Percentiles rank a stretch among this genome's conserved stretches.
phyloP scores from a whole-genome alignment of 1,284 basidiomycete genomes.

The Flammula alnicola region DNA sequence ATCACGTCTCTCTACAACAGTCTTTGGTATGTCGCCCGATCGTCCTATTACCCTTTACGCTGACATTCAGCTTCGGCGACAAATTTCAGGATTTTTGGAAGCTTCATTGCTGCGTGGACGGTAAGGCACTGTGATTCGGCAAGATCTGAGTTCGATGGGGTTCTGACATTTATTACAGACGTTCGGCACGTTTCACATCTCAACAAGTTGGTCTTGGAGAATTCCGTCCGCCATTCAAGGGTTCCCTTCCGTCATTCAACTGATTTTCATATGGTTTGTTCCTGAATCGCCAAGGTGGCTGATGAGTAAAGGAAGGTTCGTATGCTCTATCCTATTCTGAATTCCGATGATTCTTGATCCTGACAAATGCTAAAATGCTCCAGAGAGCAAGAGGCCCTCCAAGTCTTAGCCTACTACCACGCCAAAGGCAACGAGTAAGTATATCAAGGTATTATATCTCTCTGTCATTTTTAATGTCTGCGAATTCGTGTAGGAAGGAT shows the following conservation, averaged over 20 bases:
- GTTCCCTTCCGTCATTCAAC: constrained; percentile 23
- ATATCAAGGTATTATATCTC: not conserved
- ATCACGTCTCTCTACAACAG: constrained; percentile 25
- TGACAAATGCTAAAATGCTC: not conserved
- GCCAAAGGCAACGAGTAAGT: constrained; percentile 50
- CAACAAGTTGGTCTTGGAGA: constrained; percentile 25
- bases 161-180: constrained; percentile 24
- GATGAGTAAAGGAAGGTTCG: constrained; percentile 28
- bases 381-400: constrained; percentile 27
- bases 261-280: constrained; percentile 23
- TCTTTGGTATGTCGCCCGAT: no score
- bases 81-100: constrained; percentile 19
- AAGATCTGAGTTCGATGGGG: not conserved
- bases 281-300: constrained; percentile 25
- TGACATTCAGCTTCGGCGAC: not conserved
- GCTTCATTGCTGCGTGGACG: constrained; percentile 25
- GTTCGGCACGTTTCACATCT: constrained; percentile 27
- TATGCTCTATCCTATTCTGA: not conserved
- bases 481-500: constrained; percentile 29
- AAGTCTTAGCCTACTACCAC: constrained; percentile 22
- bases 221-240: constrained; percentile 26
- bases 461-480: not conserved
- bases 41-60: not conserved
- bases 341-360: not conserved
- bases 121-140: constrained; percentile 16